These are phyloP conservation scores for Auricularia sp. DNA, from an alignment of 768 basidiomycete genomes.

Conservation along the genomic window DNA sequence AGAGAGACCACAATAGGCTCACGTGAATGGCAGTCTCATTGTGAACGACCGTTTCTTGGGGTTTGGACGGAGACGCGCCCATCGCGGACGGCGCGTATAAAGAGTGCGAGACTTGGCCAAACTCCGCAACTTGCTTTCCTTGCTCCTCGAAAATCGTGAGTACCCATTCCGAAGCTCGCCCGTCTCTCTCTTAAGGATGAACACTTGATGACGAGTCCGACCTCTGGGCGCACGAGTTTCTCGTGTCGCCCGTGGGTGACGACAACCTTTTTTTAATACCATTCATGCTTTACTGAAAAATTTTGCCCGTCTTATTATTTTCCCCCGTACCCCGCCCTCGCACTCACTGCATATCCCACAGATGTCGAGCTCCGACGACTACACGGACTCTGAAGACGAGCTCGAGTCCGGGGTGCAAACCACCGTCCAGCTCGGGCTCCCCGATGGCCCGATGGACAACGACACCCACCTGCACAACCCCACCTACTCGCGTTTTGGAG, in stretches of 20 bases:
- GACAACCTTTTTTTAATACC: slow-evolving; percentile 58
- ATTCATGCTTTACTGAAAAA: slow-evolving; percentile 89
- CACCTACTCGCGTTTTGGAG: slow-evolving; percentile 83
- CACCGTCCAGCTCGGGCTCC: slow-evolving; percentile 66
- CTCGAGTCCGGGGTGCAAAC: slow-evolving; percentile 43
- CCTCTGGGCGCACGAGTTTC: slow-evolving; percentile 42
- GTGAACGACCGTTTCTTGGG: slow-evolving; percentile 47
- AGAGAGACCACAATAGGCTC: not conserved
- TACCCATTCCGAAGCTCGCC: slow-evolving; percentile 2
- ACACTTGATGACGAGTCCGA: slow-evolving; percentile 78
- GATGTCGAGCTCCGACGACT: slow-evolving; percentile 49
- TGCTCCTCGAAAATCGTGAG: not conserved
- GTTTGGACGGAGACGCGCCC: slow-evolving; percentile 63
- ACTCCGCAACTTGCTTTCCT: not conserved
- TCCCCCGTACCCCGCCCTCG: not conserved
- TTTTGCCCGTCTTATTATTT: slow-evolving; percentile 12
- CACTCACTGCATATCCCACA: slow-evolving; percentile 10
- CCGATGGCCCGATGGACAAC: slow-evolving; percentile 58
- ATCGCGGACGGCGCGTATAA: slow-evolving; percentile 23
- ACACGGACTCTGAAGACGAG: slow-evolving; percentile 71
- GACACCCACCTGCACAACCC: slow-evolving; percentile 54
- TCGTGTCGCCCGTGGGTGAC: slow-evolving; percentile 44
- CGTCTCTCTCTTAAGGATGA: slow-evolving; percentile 30
- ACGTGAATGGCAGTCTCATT: slow-evolving; percentile 43
- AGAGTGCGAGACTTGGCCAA: not conserved